Percentiles rank a stretch among this genome's conserved stretches.
These are phyloP conservation scores for Hordeum marinum DNA, from an alignment of 176 grass and related monocot species.

Conservation along the genomic window DNA sequence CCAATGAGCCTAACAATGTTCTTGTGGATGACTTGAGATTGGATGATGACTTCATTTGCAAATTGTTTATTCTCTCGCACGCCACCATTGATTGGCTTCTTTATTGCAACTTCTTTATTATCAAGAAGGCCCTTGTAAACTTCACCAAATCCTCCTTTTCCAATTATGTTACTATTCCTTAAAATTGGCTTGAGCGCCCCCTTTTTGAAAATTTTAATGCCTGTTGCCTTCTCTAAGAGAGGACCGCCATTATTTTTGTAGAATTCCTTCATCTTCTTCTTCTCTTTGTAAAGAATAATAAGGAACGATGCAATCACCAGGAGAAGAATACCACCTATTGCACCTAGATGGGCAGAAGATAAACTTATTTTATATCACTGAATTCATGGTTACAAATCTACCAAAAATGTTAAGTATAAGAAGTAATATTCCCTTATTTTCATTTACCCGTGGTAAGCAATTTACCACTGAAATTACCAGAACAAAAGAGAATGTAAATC, in stretches of 20 bases:
- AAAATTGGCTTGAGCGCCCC: background rate
- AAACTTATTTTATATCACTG: background rate
- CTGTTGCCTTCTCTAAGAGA: background rate
- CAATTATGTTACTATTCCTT: background rate
- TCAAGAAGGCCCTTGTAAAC: background rate
- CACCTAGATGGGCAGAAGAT: background rate
- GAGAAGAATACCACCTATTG: background rate
- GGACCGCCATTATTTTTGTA: background rate
- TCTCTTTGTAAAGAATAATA: background rate
- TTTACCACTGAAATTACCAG: too few species aligned
- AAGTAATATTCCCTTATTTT: background rate
- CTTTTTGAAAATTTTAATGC: background rate
- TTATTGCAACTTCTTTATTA: background rate
- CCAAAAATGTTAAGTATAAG: background rate
- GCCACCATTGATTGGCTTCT: background rate
- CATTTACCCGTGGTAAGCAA: too few species aligned
- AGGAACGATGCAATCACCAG: background rate
- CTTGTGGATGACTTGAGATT: background rate
- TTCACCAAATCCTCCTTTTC: background rate
- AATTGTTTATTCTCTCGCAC: background rate
- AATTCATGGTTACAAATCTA: background rate
- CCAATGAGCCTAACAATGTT: background rate
- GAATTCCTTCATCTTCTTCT: background rate
- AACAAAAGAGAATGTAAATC: too few species aligned
- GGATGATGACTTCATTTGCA: background rate